A percentile compares a stretch with the other conserved stretches of the same genome.
Evolutionary conservation across 495 filamentous ascomycete species (phyloP).

Genomic region (Neurospora africana): DNA sequence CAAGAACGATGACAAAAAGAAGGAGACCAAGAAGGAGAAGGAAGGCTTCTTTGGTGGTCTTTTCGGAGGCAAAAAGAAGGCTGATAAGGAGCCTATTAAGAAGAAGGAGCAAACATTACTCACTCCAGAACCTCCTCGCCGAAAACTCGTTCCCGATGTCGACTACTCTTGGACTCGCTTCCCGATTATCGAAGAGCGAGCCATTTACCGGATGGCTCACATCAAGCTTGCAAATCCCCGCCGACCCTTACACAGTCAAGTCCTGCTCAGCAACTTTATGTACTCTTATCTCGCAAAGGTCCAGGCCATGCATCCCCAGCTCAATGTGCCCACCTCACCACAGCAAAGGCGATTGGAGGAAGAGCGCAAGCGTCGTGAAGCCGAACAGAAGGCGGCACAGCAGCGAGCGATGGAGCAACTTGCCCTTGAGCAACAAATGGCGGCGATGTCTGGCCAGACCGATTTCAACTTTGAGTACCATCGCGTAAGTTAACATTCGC

Average conservation of each 20-base stretch:
- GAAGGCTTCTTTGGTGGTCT: conserved; percentile 74
- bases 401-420: conserved; percentile 27
- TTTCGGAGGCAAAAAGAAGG: conserved; percentile 77
- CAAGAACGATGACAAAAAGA: conserved; percentile 74
- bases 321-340: conserved; percentile 61
- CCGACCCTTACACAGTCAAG: conserved; percentile 85
- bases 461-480: conserved; percentile 41
- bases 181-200: conserved; percentile 87
- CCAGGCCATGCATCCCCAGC: conserved; percentile 92
- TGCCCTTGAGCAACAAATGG: conserved; percentile 39
- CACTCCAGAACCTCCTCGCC: conserved; percentile 69
- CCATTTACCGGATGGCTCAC: conserved; percentile 97
- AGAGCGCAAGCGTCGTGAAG: conserved; percentile 55
- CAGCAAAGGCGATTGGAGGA: conserved; percentile 52
- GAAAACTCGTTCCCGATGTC: conserved; percentile 67
- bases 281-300: conserved; percentile 98
- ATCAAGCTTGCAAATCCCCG: conserved; percentile 97
- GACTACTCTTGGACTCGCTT: conserved; percentile 96
- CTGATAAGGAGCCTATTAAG: conserved; percentile 55
- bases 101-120: conserved; percentile 58
- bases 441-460: conserved; percentile 30
- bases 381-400: conserved; percentile 42
- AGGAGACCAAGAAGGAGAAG: conserved; percentile 87
- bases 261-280: conserved; percentile 99
- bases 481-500: conserved; percentile 28